Base-by-base conservation (phyloP, 352 stramenopile species). In the Pseudoperonospora humuli region DNA sequence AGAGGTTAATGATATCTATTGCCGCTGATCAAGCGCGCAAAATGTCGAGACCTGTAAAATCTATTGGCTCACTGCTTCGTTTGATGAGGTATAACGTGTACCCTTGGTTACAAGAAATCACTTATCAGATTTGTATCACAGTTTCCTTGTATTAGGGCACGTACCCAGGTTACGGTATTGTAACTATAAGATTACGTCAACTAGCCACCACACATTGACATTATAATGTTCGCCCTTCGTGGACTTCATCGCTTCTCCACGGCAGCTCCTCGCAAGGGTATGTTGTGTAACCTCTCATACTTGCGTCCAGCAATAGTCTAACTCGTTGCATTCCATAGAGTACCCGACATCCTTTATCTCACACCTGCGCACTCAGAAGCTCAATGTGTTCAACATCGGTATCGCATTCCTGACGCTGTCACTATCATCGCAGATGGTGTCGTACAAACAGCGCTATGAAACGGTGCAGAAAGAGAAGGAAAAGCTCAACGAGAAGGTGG, bases 311-410 rank as follows among this genome's bases (percentile, higher is more conserved):
- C 8, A 8, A 5, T 37, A 1, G 13, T 9, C 15, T 48, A 39
- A 42, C 14, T 14, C 28, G 7, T 10, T 13, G 40, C 7, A 13
- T 36, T 14, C 9, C 38, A 19, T 36, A 84, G 75, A 80, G 45
- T 92, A 92, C 62, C 80, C 80, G 23, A 86, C 62, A 48, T 89
- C 76, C 34, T 92, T 92, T 57, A 45, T 89, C 38, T 81, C 72
- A 31, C 75, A 92, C 49, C 43, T 89, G 40, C 64, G 64, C 51
- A 86, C 63, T 15, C 73, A 92, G 54, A 87, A 87, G 52, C 62
- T 89, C 36, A 92, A 88, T 39, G 69, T 86, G 54, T 92, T 90
- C 54, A 89, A 89, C 64, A 84, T 92, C 37, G 77, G 80, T 28
- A 54, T 92, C 9, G 76, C 77, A 5, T 85, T 89, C 58, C 58